These are phyloP conservation scores for Thermochaetoides dissita DNA, from an alignment of 2,329 filamentous ascomycete species.

Conservation along the genomic window DNA sequence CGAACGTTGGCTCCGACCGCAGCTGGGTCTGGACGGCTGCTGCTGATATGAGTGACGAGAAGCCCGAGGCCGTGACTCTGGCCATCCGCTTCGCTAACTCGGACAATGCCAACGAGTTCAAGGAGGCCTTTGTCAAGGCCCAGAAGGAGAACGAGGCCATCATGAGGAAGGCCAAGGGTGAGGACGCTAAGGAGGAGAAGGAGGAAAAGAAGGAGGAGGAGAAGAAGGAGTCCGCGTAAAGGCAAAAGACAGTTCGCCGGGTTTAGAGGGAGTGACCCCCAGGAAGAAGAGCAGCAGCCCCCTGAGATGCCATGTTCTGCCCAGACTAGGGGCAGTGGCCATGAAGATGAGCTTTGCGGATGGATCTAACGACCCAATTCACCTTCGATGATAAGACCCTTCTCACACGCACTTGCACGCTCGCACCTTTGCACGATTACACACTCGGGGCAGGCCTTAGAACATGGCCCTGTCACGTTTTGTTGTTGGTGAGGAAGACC, in stretches of 20 bases:
- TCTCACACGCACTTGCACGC: too few relatives aligned
- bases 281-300: constrained; percentile 6
- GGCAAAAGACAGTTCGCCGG: neutral
- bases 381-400: too few relatives aligned
- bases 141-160: constrained; percentile 90
- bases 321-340: too few relatives aligned
- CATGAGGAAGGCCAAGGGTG: constrained; percentile 41
- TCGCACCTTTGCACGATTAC: neutral
- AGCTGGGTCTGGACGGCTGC: constrained; percentile 99
- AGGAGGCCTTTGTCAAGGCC: constrained; percentile 92
- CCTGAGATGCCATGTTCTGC: too few relatives aligned
- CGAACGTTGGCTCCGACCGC: constrained; percentile 94
- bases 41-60: constrained; percentile 94
- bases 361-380: too few relatives aligned
- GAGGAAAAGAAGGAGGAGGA: constrained; percentile 10
- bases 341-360: too few relatives aligned
- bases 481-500: constrained; percentile 1
- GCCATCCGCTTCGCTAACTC: constrained; percentile 96
- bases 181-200: constrained; percentile 17
- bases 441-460: constrained; percentile 1
- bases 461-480: neutral
- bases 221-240: constrained; percentile 14
- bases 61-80: constrained; percentile 88
- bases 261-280: constrained; percentile 10
- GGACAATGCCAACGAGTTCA: constrained; percentile 95